These are phyloP conservation scores for Fusarium sp. DNA, from an alignment of 2,329 filamentous ascomycete species.

Conservation along the genomic window DNA sequence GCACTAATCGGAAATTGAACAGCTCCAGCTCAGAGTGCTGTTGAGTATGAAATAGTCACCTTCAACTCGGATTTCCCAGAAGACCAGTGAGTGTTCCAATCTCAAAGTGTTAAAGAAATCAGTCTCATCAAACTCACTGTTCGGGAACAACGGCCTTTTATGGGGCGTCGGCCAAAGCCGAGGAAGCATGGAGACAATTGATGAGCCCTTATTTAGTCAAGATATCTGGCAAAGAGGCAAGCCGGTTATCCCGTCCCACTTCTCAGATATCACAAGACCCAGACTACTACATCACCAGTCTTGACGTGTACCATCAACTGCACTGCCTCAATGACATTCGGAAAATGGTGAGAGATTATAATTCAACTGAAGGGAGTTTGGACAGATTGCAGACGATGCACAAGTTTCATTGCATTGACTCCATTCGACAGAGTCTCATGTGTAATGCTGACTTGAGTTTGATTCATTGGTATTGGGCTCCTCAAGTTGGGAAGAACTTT, in stretches of 20 bases:
- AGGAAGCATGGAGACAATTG: background rate
- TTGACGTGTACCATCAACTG: conserved; percentile 7
- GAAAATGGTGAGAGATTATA: conserved; percentile 6
- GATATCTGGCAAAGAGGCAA: background rate
- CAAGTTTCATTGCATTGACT: conserved; percentile 15
- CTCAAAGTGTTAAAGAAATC: fast-evolving
- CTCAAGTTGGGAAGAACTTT: background rate
- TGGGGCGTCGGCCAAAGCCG: background rate
- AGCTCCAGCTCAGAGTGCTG: background rate
- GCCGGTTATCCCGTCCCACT: background rate
- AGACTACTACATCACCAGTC: conserved; percentile 9
- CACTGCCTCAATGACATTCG: conserved; percentile 10
- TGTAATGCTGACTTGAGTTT: conserved; percentile 1
- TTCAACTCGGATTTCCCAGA: conserved; percentile 7
- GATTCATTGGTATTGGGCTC: conserved; percentile 5
- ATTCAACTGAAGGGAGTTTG: background rate
- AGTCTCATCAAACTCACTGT: background rate
- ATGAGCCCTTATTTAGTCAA: background rate
- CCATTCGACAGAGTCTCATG: background rate
- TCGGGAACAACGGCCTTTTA: background rate
- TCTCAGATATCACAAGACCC: background rate
- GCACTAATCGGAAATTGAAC: fast-evolving
- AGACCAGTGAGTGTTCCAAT: background rate
- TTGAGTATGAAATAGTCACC: background rate
- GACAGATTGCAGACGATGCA: background rate